Evolutionary conservation across 495 filamentous ascomycete genomes (phyloP).

Genomic region (Darksidea phi): DNA sequence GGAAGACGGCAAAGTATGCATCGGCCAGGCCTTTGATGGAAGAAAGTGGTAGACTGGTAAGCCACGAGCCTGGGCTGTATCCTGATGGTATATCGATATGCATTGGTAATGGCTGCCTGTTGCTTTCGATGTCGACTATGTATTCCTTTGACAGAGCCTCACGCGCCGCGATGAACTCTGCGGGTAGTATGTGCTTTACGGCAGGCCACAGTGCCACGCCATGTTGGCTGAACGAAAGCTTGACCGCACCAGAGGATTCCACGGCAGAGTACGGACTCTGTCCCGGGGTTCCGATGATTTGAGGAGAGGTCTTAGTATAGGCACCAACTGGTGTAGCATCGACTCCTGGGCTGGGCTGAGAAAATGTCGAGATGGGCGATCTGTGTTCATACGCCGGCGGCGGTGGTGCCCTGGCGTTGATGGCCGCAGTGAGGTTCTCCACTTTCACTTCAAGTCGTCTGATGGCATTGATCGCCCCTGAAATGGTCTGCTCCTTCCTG

Average conservation of each 20-base stretch:
- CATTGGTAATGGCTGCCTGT: conserved; percentile 18
- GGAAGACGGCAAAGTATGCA: conserved; percentile 34
- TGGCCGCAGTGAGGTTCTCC: conserved; percentile 23
- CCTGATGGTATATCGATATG: neutral
- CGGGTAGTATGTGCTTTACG: conserved; percentile 19
- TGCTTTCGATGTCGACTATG: conserved; percentile 25
- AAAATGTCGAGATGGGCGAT: conserved; percentile 6
- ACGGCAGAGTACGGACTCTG: conserved; percentile 4
- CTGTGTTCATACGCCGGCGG: neutral
- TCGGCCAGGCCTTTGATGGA: conserved; percentile 33
- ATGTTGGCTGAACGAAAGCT: conserved; percentile 35
- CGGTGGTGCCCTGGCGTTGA: conserved; percentile 1
- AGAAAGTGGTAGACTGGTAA: conserved; percentile 22
- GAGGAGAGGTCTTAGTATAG: conserved; percentile 12
- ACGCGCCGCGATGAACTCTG: conserved; percentile 10
- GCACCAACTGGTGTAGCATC: neutral
- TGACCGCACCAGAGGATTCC: neutral
- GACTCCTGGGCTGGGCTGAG: conserved; percentile 10
- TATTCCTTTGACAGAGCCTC: conserved; percentile 22
- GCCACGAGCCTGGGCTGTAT: conserved; percentile 6
- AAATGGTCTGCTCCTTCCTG: conserved; percentile 35
- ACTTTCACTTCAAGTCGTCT: conserved; percentile 31
- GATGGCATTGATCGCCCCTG: conserved; percentile 35
- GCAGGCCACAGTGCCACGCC: conserved; percentile 32
- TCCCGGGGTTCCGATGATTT: conserved; percentile 2